These are phyloP conservation scores for Hymenoscyphus fructigenus DNA, from an alignment of 2,329 filamentous ascomycete genomes.

Conservation along the genomic window DNA sequence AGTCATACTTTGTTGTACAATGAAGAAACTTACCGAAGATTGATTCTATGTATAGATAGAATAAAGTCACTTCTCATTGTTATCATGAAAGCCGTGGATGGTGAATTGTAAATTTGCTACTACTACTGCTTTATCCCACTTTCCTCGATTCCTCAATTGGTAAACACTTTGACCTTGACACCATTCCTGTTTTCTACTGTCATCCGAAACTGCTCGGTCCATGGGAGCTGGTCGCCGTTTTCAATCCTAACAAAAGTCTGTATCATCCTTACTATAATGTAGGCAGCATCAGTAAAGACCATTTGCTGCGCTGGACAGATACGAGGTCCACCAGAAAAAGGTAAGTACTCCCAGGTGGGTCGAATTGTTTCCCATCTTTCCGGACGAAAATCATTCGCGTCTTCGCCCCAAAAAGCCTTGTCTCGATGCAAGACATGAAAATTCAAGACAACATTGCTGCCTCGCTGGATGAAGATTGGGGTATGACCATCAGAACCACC, in stretches of 20 bases:
- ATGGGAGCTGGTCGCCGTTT: background rate
- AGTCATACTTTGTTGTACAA: no score
- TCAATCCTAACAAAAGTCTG: background rate
- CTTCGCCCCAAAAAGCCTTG: slow-evolving; percentile 7
- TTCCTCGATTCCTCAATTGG: background rate
- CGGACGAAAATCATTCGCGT: slow-evolving; percentile 3
- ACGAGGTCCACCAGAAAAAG: slow-evolving; percentile 10
- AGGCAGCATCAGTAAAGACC: slow-evolving; percentile 7
- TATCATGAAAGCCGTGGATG: no score
- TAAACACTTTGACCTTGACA: slow-evolving; percentile 2
- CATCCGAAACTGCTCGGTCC: slow-evolving; percentile 5
- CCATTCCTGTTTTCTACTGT: slow-evolving; percentile 10
- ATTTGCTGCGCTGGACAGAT: slow-evolving; percentile 12
- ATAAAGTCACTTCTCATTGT: no score
- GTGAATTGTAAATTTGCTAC: no score
- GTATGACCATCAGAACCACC: background rate
- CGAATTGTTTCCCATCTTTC: slow-evolving; percentile 1
- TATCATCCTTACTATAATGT: slow-evolving; percentile 2
- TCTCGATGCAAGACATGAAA: slow-evolving; percentile 1
- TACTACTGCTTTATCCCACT: no score
- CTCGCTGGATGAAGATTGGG: background rate
- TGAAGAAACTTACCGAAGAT: no score
- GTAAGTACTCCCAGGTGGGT: slow-evolving; percentile 11
- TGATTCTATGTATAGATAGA: no score
- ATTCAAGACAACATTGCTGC: slow-evolving; percentile 1